Base-by-base conservation (phyloP, 768 basidiomycete genomes). In the Mycena floridula region DNA sequence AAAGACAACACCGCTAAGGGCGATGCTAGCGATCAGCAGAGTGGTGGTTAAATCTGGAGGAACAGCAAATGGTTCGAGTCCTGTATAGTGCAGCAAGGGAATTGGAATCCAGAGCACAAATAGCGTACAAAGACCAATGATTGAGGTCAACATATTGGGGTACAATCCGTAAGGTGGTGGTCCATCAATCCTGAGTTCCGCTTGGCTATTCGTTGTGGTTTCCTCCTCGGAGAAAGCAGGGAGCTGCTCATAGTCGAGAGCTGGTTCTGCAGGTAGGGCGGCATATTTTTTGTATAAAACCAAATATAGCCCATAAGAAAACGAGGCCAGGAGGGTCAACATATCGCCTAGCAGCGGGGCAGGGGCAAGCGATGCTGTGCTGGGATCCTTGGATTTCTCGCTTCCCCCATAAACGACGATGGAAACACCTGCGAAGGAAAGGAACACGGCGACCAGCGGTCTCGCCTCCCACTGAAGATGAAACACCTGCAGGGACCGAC, bases 241-340 rank as follows among this genome's bases (percentile, higher is more conserved):
- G 28, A 85, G 60, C 21, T 61, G 65, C 21, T 66, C 66, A 57
- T 85, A 83, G 26, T 47, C 59, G 16, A 66, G 59, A 46, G 82
- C 80, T 2, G 77, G 74, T 50, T 82, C 81, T n/a, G 71, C 76
- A 3, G 84, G 78, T 13, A 89, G 65, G 5, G 86, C 82, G 9
- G 77, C 79, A 53, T 87, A 80, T 59, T 73, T 77, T 68, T 89
- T 92, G 76, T 92, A 92, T 32, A 89, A 58, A 37, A 91, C 89
- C 68, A 90, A 88, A 53, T 90, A 90, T 5, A 87, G 63, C 12
- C 81, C 86, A 58, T 85, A 90, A 12, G 72, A 64, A 46, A 91
- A 54, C 4, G 89, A 85, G 5, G 85, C 87, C 13, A 76, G 48
- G 24, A 92, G 74, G 1, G 86, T 87, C 43, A 92, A 58, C 20